A percentile compares a stretch with the other conserved stretches of the same genome.
phyloP scores from a whole-genome alignment of 2,329 filamentous ascomycete genomes.

The Neonectria ditissima region DNA sequence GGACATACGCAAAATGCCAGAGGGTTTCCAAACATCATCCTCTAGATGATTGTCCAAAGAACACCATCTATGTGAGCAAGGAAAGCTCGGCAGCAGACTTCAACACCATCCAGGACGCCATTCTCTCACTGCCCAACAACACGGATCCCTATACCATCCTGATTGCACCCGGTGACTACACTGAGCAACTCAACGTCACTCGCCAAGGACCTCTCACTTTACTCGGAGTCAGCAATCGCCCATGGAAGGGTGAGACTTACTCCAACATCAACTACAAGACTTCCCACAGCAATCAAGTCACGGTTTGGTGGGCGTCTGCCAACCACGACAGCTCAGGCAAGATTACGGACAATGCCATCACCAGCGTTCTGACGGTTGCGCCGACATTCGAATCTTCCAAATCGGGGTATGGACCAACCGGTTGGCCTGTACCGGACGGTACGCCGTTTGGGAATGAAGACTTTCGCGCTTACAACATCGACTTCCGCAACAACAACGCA shows the following conservation, averaged over 20 bases:
- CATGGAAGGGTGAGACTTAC: conserved; percentile 48
- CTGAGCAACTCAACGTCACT: neutral
- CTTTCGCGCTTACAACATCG: conserved; percentile 75
- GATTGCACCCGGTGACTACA: conserved; percentile 48
- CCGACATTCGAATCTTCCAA: conserved; percentile 72
- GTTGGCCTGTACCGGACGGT: conserved; percentile 67
- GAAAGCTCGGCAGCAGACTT: conserved; percentile 51
- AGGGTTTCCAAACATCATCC: conserved; percentile 27
- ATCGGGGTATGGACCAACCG: conserved; percentile 71
- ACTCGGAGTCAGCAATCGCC: conserved; percentile 66
- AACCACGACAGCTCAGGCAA: conserved; percentile 53
- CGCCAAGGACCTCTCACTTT: conserved; percentile 70
- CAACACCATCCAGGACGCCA: conserved; percentile 55
- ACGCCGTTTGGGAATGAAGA: conserved; percentile 73
- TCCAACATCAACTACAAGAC: conserved; percentile 59
- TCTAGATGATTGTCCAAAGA: conserved; percentile 52
- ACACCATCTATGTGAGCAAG: conserved; percentile 57
- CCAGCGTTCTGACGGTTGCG: conserved; percentile 70
- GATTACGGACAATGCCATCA: conserved; percentile 71
- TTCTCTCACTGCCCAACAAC: conserved; percentile 52
- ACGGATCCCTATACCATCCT: conserved; percentile 58
- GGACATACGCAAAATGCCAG: conserved; percentile 39
- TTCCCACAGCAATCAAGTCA: conserved; percentile 59
- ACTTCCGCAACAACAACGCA: conserved; percentile 71
- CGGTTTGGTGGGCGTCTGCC: conserved; percentile 68